Conservation (phyloP, 78 protist genomes). For the Dictyostelium firmibasis region DNA sequence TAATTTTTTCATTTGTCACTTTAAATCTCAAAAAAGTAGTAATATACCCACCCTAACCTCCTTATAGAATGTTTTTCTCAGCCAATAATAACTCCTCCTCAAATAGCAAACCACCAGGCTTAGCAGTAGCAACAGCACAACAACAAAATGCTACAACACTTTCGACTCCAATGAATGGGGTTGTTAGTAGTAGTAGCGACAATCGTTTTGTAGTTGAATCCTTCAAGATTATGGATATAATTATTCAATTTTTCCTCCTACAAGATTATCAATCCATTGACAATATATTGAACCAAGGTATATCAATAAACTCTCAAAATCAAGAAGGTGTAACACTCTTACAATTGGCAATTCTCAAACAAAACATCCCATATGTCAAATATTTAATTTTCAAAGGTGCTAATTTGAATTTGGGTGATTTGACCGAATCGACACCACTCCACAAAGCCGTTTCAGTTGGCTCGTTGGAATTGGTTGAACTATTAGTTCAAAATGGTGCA, state of each 20-base stretch:
- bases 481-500: conserved; percentile 23
- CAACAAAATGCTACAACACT: not conserved
- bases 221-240: conserved; percentile 23
- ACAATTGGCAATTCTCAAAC: not conserved
- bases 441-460: conserved; percentile 23
- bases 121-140: not conserved
- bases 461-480: not conserved
- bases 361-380: not conserved
- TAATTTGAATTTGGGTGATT: conserved; percentile 6
- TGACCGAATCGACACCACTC: conserved; percentile 25
- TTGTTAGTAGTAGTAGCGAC: not conserved
- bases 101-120: not conserved
- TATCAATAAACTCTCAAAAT: conserved; percentile 17
- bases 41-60: not conserved
- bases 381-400: conserved; percentile 56
- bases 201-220: conserved; percentile 12
- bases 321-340: conserved; percentile 25
- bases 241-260: conserved; percentile 16
- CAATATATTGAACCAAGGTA: conserved; percentile 20
- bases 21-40: not conserved
- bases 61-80: not conserved
- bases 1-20: not conserved
- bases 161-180: not conserved
- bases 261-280: conserved; percentile 31
- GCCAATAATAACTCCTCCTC: not conserved